Evolutionary conservation across 2,329 filamentous ascomycete species (phyloP).

Genomic region (Ophiosphaerella herpotricha): DNA sequence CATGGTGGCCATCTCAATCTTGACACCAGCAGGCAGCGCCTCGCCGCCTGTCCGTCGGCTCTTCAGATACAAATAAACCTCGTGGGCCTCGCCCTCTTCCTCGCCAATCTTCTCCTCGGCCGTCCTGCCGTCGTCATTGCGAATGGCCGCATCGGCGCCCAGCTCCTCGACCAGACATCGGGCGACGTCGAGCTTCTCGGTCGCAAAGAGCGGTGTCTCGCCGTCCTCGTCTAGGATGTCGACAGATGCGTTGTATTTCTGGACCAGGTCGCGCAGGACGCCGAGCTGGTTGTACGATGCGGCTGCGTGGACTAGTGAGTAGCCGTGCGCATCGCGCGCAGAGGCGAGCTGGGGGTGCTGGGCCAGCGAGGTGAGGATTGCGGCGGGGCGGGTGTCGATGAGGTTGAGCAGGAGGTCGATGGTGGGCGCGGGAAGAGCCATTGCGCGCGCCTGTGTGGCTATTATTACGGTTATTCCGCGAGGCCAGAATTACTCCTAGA

Average conservation of each 20-base stretch:
- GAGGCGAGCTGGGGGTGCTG: slow-evolving; percentile 76
- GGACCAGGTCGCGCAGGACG: slow-evolving; percentile 75
- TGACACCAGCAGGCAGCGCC: slow-evolving; percentile 74
- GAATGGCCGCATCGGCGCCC: slow-evolving; percentile 66
- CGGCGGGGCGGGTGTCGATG: slow-evolving; percentile 78
- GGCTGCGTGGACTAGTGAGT: slow-evolving; percentile 91
- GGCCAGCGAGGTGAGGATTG: slow-evolving; percentile 74
- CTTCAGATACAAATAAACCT: slow-evolving; percentile 73
- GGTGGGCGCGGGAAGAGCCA: slow-evolving; percentile 42
- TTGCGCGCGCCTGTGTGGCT: slow-evolving; percentile 6
- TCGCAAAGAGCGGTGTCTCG: slow-evolving; percentile 94
- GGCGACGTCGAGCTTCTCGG: slow-evolving; percentile 79
- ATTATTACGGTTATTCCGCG: background rate
- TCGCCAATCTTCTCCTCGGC: slow-evolving; percentile 78
- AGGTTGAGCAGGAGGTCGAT: slow-evolving; percentile 57
- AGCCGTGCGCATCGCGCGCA: slow-evolving; percentile 86
- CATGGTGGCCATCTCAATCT: slow-evolving; percentile 78
- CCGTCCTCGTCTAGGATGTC: slow-evolving; percentile 87
- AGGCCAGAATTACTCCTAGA: background rate
- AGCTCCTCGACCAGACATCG: slow-evolving; percentile 82
- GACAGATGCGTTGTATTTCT: slow-evolving; percentile 76
- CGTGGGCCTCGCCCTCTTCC: slow-evolving; percentile 76
- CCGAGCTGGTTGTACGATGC: slow-evolving; percentile 88
- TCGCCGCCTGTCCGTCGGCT: slow-evolving; percentile 32
- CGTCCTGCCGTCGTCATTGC: slow-evolving; percentile 76